These are phyloP conservation scores for Pythium rhizo-oryzae DNA, from an alignment of 352 stramenopile species.

Conservation along the genomic window DNA sequence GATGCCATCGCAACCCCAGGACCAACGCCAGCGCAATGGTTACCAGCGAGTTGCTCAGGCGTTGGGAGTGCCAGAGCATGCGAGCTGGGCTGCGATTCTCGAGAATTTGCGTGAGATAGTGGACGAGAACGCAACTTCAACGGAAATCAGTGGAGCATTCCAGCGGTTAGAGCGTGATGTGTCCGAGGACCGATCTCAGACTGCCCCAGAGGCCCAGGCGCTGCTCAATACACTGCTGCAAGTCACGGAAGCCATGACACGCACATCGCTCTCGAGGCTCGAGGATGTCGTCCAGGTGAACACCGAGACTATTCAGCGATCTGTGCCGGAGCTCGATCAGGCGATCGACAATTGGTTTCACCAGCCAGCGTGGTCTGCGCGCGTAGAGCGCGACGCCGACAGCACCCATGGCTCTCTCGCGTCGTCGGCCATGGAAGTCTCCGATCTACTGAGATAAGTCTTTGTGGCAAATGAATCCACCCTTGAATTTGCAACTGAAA, in stretches of 20 bases:
- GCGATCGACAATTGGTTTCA: conserved; percentile 38
- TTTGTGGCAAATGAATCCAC: background rate
- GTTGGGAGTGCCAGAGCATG: conserved; percentile 25
- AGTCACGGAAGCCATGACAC: conserved; percentile 23
- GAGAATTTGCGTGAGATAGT: conserved; percentile 7
- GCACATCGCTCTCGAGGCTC: conserved; percentile 26
- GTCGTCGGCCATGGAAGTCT: background rate
- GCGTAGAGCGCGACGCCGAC: background rate
- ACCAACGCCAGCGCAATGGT: conserved; percentile 6
- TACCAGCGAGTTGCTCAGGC: conserved; percentile 27
- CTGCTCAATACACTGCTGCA: conserved; percentile 12
- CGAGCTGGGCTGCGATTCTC: conserved; percentile 35
- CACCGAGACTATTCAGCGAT: conserved; percentile 20
- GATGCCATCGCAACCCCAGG: background rate
- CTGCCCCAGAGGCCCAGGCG: conserved; percentile 20
- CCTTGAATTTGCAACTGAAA: conserved; percentile 14
- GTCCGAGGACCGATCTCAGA: conserved; percentile 24
- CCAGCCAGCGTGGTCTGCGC: conserved; percentile 36
- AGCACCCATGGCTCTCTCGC: background rate
- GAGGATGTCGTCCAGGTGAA: conserved; percentile 35
- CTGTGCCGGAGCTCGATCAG: conserved; percentile 31
- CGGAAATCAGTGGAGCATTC: conserved; percentile 5
- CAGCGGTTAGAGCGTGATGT: conserved; percentile 28
- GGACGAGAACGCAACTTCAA: background rate
- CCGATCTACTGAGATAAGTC: conserved; percentile 30